Base-by-base conservation (phyloP, 805 yeast species). In the Schizosaccharomyces osmophilus region DNA sequence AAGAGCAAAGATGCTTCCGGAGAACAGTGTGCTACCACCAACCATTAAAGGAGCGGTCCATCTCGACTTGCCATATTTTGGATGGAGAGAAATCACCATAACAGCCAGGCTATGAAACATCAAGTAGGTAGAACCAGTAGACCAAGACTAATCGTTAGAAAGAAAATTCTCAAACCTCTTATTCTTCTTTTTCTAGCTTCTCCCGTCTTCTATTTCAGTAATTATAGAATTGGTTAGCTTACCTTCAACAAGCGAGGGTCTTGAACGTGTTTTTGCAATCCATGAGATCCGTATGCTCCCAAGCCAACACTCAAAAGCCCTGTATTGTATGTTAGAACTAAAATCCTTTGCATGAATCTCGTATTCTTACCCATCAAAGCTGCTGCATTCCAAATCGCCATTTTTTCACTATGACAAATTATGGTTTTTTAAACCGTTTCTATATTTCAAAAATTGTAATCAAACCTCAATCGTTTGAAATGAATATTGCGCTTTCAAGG, bases 241-340 rank as follows among this genome's bases (percentile, higher is more conserved):
- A 55, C 59, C 59, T 57, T 57, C 48, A 57, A 22, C 24, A 57
- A 57, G 29, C 31, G 60, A 15, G 60, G 60, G n/a, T 57, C 60
- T 19, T 57, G 26, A 22, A 57, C 60, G 45, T 48, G 60, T 57
- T 57, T 57, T 41, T 24, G 39, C 42, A 57, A 36, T 11, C 48
- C 60, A 42, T 57, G 60, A 36, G 60, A 26, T 1, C 60, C 60
- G 31, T 39, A 39, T 13, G 60, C 60, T 17, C 60, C 60, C 24
- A 57, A 39, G 22, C 60, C 60, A 15, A 57, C 60, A 22, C 60
- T 22, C 9, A 57, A 22, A 17, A 57, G 60, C 6, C 60, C 60
- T 57, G 13, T 57, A 32, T 24, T 36, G 2, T 31, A 31, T n/a
- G 59, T 55, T 17, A 55, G 5, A 1, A 22, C 13, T 15, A 11